A percentile compares a stretch with the other conserved stretches of the same genome.
Evolutionary conservation across 345 rosid species (phyloP).

Genomic region (Barbarea vulgaris): DNA sequence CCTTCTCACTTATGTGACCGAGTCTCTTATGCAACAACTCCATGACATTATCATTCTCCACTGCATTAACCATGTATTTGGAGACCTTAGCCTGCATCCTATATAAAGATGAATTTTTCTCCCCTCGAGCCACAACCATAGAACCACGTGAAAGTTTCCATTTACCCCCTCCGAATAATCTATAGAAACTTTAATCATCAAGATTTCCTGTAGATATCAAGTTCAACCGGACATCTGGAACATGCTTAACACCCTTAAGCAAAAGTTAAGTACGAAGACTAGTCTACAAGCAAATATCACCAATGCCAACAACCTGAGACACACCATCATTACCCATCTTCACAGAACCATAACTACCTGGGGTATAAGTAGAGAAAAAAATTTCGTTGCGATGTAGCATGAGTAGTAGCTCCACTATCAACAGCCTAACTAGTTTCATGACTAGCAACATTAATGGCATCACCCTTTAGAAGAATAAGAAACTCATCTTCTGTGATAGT

Average conservation of each 20-base stretch:
- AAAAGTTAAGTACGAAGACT: not conserved
- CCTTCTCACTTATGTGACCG: constrained; percentile 1
- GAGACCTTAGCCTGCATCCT: not conserved
- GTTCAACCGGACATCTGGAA: not conserved
- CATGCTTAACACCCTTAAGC: constrained; percentile 12
- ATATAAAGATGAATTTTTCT: not conserved
- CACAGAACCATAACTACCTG: not conserved
- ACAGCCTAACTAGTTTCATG: not conserved
- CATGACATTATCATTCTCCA: not conserved
- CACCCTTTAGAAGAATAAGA: not conserved
- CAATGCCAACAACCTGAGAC: not conserved
- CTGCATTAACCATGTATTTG: not conserved
- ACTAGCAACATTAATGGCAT: not conserved
- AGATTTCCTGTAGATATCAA: not conserved
- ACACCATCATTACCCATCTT: not conserved
- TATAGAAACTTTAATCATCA: not conserved
- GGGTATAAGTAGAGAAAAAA: not conserved
- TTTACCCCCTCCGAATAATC: not conserved
- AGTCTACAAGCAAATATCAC: constrained; percentile 18
- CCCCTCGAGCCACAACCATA: not conserved
- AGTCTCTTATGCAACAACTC: not conserved
- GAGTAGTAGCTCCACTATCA: not conserved
- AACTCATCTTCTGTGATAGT: not conserved
- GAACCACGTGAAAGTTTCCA: not conserved
- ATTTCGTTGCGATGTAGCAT: not conserved